A percentile compares a stretch with the other conserved stretches of the same genome.
These are phyloP conservation scores for Escallonia herrerae DNA, from an alignment of 129 eudicot genomes.

Conservation along the genomic window DNA sequence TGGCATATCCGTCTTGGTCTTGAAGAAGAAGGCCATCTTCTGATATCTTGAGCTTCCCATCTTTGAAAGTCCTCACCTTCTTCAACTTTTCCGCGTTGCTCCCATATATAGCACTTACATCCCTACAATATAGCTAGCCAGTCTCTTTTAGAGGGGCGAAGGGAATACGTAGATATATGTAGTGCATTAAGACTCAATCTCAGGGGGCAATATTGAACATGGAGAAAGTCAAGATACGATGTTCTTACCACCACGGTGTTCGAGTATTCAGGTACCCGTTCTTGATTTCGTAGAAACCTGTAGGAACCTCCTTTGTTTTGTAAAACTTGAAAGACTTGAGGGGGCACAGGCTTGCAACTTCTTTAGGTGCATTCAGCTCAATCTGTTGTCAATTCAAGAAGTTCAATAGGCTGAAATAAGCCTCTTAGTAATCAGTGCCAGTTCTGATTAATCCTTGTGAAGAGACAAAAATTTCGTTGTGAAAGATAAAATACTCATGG, in stretches of 20 bases:
- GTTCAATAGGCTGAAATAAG: no score
- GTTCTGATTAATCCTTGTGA: no score
- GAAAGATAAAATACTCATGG: no score
- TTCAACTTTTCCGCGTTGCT: slow-evolving; percentile 11
- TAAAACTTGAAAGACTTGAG: slow-evolving; percentile 50
- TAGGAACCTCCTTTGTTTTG: slow-evolving; percentile 43
- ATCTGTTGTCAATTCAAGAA: slow-evolving; percentile 17
- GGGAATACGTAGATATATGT: no score
- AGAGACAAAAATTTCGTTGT: no score
- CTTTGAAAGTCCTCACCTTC: slow-evolving; percentile 33
- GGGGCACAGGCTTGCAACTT: slow-evolving; percentile 57
- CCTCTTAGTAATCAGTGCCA: no score
- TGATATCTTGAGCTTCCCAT: slow-evolving; percentile 49
- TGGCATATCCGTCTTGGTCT: slow-evolving; percentile 20
- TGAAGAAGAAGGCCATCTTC: slow-evolving; percentile 36
- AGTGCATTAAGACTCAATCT: no score
- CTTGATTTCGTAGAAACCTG: slow-evolving; percentile 36
- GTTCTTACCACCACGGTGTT: slow-evolving; percentile 68
- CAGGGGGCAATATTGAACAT: no score
- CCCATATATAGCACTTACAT: slow-evolving; percentile 45
- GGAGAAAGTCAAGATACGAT: neutral
- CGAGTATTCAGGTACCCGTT: slow-evolving; percentile 47
- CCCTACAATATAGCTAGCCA: slow-evolving; percentile 19
- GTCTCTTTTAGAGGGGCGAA: no score
- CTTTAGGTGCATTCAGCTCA: slow-evolving; percentile 47